Base-by-base conservation (phyloP, 768 basidiomycete species). In the Termitomyces sp. region DNA sequence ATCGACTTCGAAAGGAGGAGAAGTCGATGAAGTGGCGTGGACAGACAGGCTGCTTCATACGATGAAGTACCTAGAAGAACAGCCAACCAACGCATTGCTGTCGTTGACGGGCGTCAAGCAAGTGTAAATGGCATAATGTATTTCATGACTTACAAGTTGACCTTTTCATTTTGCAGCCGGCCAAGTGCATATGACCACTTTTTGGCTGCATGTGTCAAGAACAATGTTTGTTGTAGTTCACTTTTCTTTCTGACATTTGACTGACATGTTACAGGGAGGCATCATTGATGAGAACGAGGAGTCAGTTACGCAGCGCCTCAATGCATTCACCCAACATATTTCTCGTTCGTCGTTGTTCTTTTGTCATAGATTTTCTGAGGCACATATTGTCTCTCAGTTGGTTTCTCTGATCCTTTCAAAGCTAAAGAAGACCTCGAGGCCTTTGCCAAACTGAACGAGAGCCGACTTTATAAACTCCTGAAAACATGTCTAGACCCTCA, bases 401-500 rank as follows among this genome's bases (percentile, higher is more conserved):
- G 74, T 38, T 89, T 86, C 64, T 78, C 84, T 5, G 95, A 98
- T 55, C 80, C 86, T 2, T 79, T 82, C 45, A 92, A 92, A 68
- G 91, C 86, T 0, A 73, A 77, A 2, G 92, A 92, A 62, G 96
- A 98, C 69, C 73, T 99, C 20, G 77, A 84, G 14, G 72, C 82
- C 0, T 99, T 98, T 66, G 95, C 96, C 0, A 90, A 89, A 61
- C 74, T 88, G 47, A 98, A 98, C 70, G 94, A 96, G 70, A 81
- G 81, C 29, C 82, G 94, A 43, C 77, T 96, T 8, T 98, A 94
- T 79, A 94, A 89, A 72, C 77, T 95, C 11, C 78, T 95, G 45
- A 89, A 86, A 71, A 88, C 83, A 0, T 88, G 91, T 65, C 81
- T 92, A 78, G 94, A 97, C 71, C 79, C 89, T 0, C 89, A 94